Evolutionary conservation across 2,329 filamentous ascomycete species (phyloP), one percentile per base, ranked within the genome.

Genomic region (Xylariaceae sp.): DNA sequence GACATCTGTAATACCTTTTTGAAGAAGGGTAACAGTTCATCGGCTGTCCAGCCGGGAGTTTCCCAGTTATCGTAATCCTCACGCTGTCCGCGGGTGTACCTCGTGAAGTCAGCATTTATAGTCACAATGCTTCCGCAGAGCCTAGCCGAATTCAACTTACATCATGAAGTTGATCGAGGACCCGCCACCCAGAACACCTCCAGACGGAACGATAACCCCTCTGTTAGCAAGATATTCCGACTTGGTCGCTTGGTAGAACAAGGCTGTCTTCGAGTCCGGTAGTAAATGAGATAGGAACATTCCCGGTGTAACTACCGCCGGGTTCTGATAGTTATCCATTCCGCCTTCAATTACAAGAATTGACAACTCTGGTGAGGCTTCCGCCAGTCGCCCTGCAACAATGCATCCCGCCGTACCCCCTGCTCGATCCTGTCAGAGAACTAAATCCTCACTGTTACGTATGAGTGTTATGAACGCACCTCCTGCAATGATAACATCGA

Each of bases 151-250:
- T 5, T 6, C 40, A 33, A 41, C 61, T 43, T 63, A 62, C 66
- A 78, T 75, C 71, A 76, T 73, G 54, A 76, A 75, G 53, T 79
- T 79, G 36, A 78, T 75, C 2, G 74, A 74, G 1, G 71, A 75
- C 9, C 80, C 81, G 16, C 81, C 82, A 18, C 81, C 81, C 0
- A 84, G 69, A 0, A 75, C 73, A 17, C 77, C 77, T 6, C 71
- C 73, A 5, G 60, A 57, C 0, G 71, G 71, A 1, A 76, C 67
- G 14, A 74, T 66, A 1, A 65, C 69, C 50, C 73, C 71, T n/a
- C 78, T 68, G 13, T 72, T 71, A 42, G 71, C 74, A 2, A 82
- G 70, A 18, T 77, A 61, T 22, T 60, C 48, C 10, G 62, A 61
- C 40, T 59, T 60, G 14, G 40, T 54, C 3, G 60, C 49, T 56